These are phyloP conservation scores for Besnoitia besnoiti DNA, from an alignment of 169 alveolate species.

Conservation along the genomic window DNA sequence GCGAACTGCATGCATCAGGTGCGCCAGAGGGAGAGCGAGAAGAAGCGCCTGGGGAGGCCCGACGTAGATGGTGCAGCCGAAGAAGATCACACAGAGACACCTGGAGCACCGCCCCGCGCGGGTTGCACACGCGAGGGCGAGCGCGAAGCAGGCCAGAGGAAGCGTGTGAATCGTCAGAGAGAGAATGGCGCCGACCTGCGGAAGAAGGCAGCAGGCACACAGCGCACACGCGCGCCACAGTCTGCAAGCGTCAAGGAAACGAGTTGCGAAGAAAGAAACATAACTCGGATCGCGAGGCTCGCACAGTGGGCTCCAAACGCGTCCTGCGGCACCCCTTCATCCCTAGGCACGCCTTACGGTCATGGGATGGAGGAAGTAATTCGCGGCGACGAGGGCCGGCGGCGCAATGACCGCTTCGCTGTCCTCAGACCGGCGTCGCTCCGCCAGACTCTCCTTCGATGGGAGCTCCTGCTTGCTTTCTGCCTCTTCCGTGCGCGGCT, in stretches of 20 bases:
- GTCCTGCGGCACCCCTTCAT: too few relatives aligned
- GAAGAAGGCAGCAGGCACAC: too few relatives aligned
- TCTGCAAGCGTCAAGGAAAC: too few relatives aligned
- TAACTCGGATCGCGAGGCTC: too few relatives aligned
- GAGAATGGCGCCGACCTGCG: conserved; percentile 9
- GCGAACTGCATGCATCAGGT: conserved; percentile 6
- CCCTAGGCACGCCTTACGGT: background rate
- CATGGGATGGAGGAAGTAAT: conserved; percentile 11
- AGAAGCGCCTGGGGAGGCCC: conserved; percentile 37
- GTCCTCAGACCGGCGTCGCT: background rate
- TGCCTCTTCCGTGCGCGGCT: background rate
- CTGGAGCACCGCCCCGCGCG: background rate
- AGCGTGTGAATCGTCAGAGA: conserved; percentile 1
- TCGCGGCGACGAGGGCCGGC: conserved; percentile 26
- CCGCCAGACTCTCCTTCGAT: background rate
- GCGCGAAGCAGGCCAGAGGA: conserved; percentile 12
- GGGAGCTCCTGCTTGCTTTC: background rate
- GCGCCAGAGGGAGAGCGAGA: conserved; percentile 27
- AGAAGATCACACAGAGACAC: background rate
- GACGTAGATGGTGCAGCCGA: background rate
- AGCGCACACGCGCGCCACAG: too few relatives aligned
- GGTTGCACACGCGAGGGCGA: conserved; percentile 5
- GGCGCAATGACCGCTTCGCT: background rate
- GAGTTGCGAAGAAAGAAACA: too few relatives aligned
- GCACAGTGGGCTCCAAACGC: too few relatives aligned